Evolutionary conservation across 1,284 basidiomycete species (phyloP).

Genomic region (Porodaedalea pini): DNA sequence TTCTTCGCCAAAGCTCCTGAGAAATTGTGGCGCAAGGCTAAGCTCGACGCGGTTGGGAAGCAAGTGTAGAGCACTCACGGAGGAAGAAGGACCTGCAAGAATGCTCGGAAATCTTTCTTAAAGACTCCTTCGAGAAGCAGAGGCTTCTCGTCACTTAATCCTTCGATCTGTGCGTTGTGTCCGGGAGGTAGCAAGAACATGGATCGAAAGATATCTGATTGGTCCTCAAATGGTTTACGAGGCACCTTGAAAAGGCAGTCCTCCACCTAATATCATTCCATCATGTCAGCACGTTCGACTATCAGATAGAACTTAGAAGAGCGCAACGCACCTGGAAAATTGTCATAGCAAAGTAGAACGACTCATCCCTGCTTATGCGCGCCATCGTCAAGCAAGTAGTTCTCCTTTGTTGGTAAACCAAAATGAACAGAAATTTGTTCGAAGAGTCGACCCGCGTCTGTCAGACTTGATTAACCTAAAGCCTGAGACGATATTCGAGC

Average conservation of each 20-base stretch:
- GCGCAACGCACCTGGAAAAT: constrained; percentile 13
- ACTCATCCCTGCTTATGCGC: constrained; percentile 16
- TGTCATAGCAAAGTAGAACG: constrained; percentile 19
- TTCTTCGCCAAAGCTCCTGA: constrained; percentile 23
- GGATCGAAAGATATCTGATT: constrained; percentile 18
- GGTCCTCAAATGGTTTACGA: constrained; percentile 17
- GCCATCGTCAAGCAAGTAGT: neutral
- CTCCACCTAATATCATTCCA: constrained; percentile 14
- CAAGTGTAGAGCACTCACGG: constrained; percentile 9
- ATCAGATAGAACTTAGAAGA: neutral
- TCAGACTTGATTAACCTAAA: neutral
- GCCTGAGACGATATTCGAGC: neutral
- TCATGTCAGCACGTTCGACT: neutral
- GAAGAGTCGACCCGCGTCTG: neutral
- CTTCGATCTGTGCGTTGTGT: constrained; percentile 4
- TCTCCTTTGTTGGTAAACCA: neutral
- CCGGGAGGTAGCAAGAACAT: constrained; percentile 20
- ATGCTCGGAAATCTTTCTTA: constrained; percentile 16
- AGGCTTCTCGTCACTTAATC: constrained; percentile 16
- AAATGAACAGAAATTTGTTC: neutral
- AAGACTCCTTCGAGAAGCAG: constrained; percentile 13
- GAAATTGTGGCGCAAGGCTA: neutral
- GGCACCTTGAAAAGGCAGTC: constrained; percentile 18
- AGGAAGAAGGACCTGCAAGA: constrained; percentile 17
- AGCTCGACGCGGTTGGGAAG: neutral